These are phyloP conservation scores for Penicillium flavigenum DNA, from an alignment of 495 filamentous ascomycete species.

Conservation along the genomic window DNA sequence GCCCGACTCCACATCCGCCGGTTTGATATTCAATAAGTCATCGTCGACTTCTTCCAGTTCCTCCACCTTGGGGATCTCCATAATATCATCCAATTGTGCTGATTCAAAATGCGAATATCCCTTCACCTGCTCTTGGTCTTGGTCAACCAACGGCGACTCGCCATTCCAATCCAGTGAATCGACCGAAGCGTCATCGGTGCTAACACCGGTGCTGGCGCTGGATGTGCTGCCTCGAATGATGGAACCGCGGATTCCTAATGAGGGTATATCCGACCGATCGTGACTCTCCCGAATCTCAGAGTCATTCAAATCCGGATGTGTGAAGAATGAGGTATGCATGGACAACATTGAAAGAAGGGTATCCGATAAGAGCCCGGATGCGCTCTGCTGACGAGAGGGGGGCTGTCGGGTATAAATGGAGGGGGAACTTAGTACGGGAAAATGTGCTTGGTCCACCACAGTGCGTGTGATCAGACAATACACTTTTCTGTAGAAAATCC, in stretches of 20 bases:
- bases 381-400: slow-evolving; percentile 8
- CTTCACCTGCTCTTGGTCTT: slow-evolving; percentile 22
- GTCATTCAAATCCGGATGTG: slow-evolving; percentile 16
- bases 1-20: slow-evolving; percentile 37
- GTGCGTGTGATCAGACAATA: slow-evolving; percentile 12
- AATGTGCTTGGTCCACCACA: slow-evolving; percentile 12
- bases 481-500: neutral
- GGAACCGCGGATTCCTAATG: slow-evolving; percentile 28
- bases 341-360: slow-evolving; percentile 39
- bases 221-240: slow-evolving; percentile 35
- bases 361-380: slow-evolving; percentile 9
- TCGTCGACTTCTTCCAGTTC: slow-evolving; percentile 50
- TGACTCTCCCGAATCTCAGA: slow-evolving; percentile 18
- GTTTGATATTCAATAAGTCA: slow-evolving; percentile 39
- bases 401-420: slow-evolving; percentile 12
- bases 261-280: slow-evolving; percentile 25
- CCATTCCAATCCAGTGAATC: slow-evolving; percentile 40
- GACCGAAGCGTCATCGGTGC: slow-evolving; percentile 40
- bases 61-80: slow-evolving; percentile 43
- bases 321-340: slow-evolving; percentile 41
- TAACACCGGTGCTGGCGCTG: slow-evolving; percentile 37
- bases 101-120: slow-evolving; percentile 26
- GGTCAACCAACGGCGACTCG: slow-evolving; percentile 30
- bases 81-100: slow-evolving; percentile 24
- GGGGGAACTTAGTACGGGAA: slow-evolving; percentile 9